phyloP scores from a whole-genome alignment of 176 grass and related monocot genomes.

The Saccharum spontaneum region DNA sequence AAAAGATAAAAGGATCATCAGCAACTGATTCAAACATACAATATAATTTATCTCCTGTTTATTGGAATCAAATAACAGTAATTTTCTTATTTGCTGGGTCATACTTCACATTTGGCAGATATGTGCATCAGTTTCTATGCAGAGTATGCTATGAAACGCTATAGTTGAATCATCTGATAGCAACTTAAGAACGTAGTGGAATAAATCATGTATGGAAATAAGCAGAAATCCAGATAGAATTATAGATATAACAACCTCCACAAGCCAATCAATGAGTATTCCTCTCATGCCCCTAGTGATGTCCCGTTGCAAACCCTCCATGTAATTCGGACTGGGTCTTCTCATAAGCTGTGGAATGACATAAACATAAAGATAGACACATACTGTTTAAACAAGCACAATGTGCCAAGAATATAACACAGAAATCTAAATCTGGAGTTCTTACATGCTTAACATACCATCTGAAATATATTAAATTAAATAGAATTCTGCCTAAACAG shows the following conservation, averaged over 20 bases:
- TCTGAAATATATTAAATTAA: not conserved
- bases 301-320: slow-evolving; percentile 26
- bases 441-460: not conserved
- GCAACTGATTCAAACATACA: not conserved
- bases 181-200: not conserved
- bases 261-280: slow-evolving; percentile 69
- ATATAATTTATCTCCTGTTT: not conserved
- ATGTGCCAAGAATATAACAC: not conserved
- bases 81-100: not conserved
- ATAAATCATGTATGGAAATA: not conserved
- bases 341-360: slow-evolving; percentile 42
- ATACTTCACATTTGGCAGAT: not conserved
- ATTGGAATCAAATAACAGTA: not conserved
- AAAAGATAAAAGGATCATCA: not conserved
- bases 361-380: not conserved
- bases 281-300: slow-evolving; percentile 46
- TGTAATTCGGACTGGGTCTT: slow-evolving; percentile 29
- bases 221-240: not conserved
- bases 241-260: slow-evolving; percentile 40
- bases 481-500: not conserved
- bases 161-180: not conserved
- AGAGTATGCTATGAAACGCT: not conserved
- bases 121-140: not conserved
- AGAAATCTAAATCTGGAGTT: not conserved
- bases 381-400: not conserved